Evolutionary conservation across 495 filamentous ascomycete genomes (phyloP), one percentile per base, ranked within the genome.

Genomic region (Talaromyces proteolyticus): DNA sequence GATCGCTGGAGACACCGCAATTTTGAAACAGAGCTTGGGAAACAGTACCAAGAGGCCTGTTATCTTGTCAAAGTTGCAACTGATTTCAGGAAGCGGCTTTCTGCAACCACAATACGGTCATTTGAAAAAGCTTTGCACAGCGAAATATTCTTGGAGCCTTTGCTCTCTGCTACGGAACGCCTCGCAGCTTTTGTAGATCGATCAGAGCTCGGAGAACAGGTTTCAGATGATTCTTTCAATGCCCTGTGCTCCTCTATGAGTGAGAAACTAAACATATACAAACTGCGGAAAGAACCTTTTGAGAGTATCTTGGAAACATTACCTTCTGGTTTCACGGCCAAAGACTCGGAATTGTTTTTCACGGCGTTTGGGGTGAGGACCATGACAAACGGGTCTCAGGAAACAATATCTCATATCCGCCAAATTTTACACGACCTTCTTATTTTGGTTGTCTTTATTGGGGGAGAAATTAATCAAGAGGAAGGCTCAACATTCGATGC

Each of bases 361-460:
- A 88, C 84, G 1, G 70, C 74, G 38, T 86, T 91, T 58, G 92
- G 92, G 11, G 76, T 79, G 3, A 86, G 80, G 51, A 68, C 88
- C 4, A 69, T 91, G 8, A 75, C 94, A 7, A 82, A 79, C 23
- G 85, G 86, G 18, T 81, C 86, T 3, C 86, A 91, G 56, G 93
- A 97, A 59, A 83, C 83, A 11, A 78, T 90, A 20, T 61, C 85
- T 5, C 81, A 86, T 51, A 79, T 79, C 54, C 76, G 78, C 26
- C 67, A 65, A 40, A 72, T 91, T 14, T 79, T 94, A 14, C 81
- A 89, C 42, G 86, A 89, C 61, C 77, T 96, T n/a, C 62, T 96
- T 2, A 72, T 91, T n/a, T 69, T 96, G 4, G 75, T 93, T 10
- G 75, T 91, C 16, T 87, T 96, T 54, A 80, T 96, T 63, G 86